Evolutionary conservation across 2,329 filamentous ascomycete genomes (phyloP), one percentile per base, ranked within the genome.

Genomic region (Fusarium brevicatenulatum): DNA sequence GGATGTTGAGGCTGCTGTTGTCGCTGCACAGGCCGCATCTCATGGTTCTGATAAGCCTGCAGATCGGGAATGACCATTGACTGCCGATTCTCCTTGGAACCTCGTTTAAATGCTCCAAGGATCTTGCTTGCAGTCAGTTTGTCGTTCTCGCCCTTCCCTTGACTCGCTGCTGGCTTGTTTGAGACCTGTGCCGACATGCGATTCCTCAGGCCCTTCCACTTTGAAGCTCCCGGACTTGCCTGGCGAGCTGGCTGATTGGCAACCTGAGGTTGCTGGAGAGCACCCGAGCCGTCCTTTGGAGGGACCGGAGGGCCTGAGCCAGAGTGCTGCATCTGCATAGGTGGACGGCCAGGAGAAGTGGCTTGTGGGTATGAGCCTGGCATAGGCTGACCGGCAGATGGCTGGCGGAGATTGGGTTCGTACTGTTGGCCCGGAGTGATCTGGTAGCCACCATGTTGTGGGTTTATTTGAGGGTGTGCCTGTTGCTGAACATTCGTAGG

Each of bases 121-220:
- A 83, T 62, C 66, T 80, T 82, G 23, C 70, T 77, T 4, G 75
- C 66, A 19, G 74, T 67, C 56, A 70, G 70, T 19, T 79, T 78
- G 15, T 63, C 69, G 16, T 68, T 73, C 12, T 78, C 77, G 8
- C 62, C 30, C 55, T 75, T 77, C 34, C 54, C 56, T 28, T 76
- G 72, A 12, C 50, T 60, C 13, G 74, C 57, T 19, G 67, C 60
- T 47, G 67, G 58, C 44, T 70, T 78, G 8, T 73, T 72, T 4
- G 69, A 60, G 55, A 76, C 70, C 54, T 83, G 81, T 25, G 65
- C 78, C 7, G 78, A 80, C 73, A 83, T 69, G 39, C 80, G 77
- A 37, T 77, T 81, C 61, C 63, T 80, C 23, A 82, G 50, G 5
- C 77, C 80, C 63, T 80, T 82, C 81, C 80, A 82, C 47, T 78